These are phyloP conservation scores for Aspergillus quadricinctus DNA, from an alignment of 2,329 filamentous ascomycete genomes.

Conservation along the genomic window DNA sequence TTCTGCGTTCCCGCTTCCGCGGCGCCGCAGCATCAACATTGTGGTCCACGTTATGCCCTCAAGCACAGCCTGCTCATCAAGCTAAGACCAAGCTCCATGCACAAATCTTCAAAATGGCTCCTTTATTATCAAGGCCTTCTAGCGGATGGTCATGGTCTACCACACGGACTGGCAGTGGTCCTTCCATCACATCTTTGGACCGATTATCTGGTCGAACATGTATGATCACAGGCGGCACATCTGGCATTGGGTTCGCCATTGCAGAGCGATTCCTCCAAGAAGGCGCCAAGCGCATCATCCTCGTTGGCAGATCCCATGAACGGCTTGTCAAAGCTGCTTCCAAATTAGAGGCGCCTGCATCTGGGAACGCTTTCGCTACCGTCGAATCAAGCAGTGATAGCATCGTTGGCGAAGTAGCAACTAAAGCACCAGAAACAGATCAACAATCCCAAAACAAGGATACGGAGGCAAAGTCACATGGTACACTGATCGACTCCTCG, in stretches of 20 bases:
- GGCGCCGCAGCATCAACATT: neutral
- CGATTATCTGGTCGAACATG: slow-evolving; percentile 35
- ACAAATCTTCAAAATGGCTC: neutral
- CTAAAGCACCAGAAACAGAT: slow-evolving; percentile 16
- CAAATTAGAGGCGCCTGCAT: slow-evolving; percentile 15
- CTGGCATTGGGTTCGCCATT: slow-evolving; percentile 66
- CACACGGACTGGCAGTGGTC: neutral
- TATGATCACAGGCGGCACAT: slow-evolving; percentile 66
- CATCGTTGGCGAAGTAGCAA: slow-evolving; percentile 12
- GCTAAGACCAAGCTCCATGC: neutral
- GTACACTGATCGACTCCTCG: slow-evolving; percentile 11
- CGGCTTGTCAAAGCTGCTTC: slow-evolving; percentile 41
- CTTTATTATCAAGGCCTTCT: neutral
- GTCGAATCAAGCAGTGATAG: neutral
- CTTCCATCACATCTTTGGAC: slow-evolving; percentile 11
- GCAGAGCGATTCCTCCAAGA: slow-evolving; percentile 61
- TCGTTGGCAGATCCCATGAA: slow-evolving; percentile 56
- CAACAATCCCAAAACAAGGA: neutral
- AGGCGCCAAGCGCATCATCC: slow-evolving; percentile 54
- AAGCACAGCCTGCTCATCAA: neutral
- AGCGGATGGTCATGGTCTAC: slow-evolving; percentile 5
- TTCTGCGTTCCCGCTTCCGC: neutral
- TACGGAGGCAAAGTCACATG: neutral
- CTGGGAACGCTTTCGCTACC: neutral
- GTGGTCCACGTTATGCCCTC: neutral